A percentile compares a stretch with the other conserved stretches of the same genome.
Conservation (phyloP, 1,284 basidiomycete genomes). For the Neonothopanus nambi region DNA sequence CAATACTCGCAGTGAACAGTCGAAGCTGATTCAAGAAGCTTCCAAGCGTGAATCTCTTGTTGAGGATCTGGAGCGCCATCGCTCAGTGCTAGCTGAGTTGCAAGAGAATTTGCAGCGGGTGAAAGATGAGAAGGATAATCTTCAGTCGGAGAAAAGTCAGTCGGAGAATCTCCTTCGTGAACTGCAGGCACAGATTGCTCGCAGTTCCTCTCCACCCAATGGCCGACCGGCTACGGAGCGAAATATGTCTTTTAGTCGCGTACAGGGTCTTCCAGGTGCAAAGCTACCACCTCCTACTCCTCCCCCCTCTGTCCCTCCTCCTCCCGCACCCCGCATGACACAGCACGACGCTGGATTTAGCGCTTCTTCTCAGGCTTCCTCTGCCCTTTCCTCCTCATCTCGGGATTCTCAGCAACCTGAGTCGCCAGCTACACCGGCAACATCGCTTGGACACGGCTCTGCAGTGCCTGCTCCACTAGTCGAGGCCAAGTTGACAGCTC, state of each 20-base stretch:
- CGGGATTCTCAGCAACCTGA: conserved; percentile 65
- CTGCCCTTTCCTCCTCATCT: conserved; percentile 52
- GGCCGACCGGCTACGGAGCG: conserved; percentile 55
- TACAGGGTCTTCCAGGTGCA: conserved; percentile 57
- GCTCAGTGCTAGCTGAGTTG: conserved; percentile 70
- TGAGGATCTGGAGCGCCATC: conserved; percentile 75
- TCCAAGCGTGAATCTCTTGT: conserved; percentile 73
- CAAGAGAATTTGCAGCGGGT: conserved; percentile 74
- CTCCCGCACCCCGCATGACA: conserved; percentile 67
- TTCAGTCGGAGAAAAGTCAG: conserved; percentile 70
- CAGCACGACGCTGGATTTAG: conserved; percentile 40
- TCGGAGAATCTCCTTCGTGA: conserved; percentile 72
- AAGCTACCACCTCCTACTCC: conserved; percentile 89
- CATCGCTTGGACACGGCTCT: conserved; percentile 50
- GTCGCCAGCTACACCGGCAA: conserved; percentile 71
- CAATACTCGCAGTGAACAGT: conserved; percentile 56
- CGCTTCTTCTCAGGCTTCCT: conserved; percentile 56
- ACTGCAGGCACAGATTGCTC: conserved; percentile 71
- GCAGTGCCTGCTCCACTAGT: conserved; percentile 32
- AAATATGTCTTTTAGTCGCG: conserved; percentile 52
- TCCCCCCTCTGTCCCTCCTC: conserved; percentile 85
- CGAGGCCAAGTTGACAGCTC: conserved; percentile 58
- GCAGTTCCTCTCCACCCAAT: conserved; percentile 54
- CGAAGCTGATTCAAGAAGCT: conserved; percentile 65
- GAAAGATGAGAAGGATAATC: conserved; percentile 77